Percentiles rank a stretch among this genome's conserved stretches.
phyloP scores from a whole-genome alignment of 768 basidiomycete genomes.

The Megacollybia marginata region DNA sequence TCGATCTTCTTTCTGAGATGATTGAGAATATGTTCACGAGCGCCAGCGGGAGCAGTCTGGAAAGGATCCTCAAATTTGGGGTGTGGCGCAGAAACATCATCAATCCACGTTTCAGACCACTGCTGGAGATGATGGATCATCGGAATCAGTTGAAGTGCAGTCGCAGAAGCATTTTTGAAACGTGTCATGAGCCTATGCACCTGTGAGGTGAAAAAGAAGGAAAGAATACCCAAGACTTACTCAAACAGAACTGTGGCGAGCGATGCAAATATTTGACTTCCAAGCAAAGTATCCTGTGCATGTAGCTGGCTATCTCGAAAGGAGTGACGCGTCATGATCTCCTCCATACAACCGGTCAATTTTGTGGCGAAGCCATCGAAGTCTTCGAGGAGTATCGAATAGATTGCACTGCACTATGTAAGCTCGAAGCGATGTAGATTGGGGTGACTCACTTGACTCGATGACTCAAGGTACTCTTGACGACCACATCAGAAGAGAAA shows the following conservation, averaged over 20 bases:
- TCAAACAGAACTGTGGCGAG: slow-evolving; percentile 13
- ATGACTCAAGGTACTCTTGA: slow-evolving; percentile 47
- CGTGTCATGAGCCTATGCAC: slow-evolving; percentile 43
- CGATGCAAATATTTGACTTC: slow-evolving; percentile 21
- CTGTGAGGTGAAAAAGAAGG: not conserved
- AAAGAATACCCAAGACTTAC: slow-evolving; percentile 5
- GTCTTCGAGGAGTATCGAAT: slow-evolving; percentile 37
- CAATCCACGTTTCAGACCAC: slow-evolving; percentile 44
- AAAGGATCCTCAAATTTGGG: slow-evolving; percentile 42
- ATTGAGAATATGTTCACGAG: slow-evolving; percentile 29
- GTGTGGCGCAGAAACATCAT: slow-evolving; percentile 26
- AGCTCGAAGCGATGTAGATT: not conserved
- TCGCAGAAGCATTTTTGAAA: slow-evolving; percentile 47
- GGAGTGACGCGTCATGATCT: slow-evolving; percentile 11
- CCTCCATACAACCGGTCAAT: slow-evolving; percentile 33
- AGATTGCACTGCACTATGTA: slow-evolving; percentile 30
- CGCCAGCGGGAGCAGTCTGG: slow-evolving; percentile 11
- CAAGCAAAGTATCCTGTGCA: slow-evolving; percentile 10
- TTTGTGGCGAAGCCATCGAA: slow-evolving; percentile 30
- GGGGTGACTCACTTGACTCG: slow-evolving; percentile 35
- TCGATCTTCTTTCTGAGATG: slow-evolving; percentile 8
- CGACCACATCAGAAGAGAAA: slow-evolving; percentile 48
- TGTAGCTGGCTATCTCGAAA: slow-evolving; percentile 11
- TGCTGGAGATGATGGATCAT: slow-evolving; percentile 33
- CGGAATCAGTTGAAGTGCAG: slow-evolving; percentile 33